These are phyloP conservation scores for Beverwykella pulmonaria DNA, from an alignment of 495 filamentous ascomycete genomes.

Conservation along the genomic window DNA sequence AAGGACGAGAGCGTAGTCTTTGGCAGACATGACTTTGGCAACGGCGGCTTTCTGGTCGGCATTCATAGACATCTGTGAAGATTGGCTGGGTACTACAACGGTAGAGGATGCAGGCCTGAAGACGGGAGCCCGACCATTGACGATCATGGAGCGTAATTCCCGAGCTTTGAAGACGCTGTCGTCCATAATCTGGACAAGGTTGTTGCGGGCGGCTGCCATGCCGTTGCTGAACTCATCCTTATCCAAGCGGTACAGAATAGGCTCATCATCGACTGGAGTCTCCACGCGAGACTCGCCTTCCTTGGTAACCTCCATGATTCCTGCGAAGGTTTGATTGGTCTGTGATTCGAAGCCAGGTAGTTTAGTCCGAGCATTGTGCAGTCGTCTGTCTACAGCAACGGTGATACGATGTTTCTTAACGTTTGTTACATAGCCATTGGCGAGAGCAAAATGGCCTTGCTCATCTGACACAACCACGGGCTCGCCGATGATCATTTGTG, in stretches of 20 bases:
- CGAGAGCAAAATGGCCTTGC: constrained; percentile 88
- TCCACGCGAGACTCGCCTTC: constrained; percentile 46
- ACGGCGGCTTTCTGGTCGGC: constrained; percentile 84
- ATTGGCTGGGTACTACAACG: constrained; percentile 55
- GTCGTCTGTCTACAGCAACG: constrained; percentile 82
- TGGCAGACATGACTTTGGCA: constrained; percentile 90
- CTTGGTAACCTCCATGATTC: constrained; percentile 86
- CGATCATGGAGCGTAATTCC: constrained; percentile 73
- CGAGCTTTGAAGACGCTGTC: constrained; percentile 71
- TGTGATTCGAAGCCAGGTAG: constrained; percentile 71
- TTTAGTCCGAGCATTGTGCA: constrained; percentile 82
- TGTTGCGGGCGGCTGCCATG: constrained; percentile 92
- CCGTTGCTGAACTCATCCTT: constrained; percentile 98
- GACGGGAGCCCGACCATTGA: constrained; percentile 68
- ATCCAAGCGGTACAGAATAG: constrained; percentile 79
- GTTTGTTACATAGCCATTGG: constrained; percentile 83
- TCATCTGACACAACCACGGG: constrained; percentile 97
- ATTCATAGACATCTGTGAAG: constrained; percentile 66
- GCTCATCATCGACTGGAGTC: constrained; percentile 55
- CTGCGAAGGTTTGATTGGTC: constrained; percentile 80
- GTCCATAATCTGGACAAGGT: constrained; percentile 88
- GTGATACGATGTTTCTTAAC: constrained; percentile 73
- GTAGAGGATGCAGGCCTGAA: constrained; percentile 69
- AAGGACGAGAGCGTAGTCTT: constrained; percentile 90
- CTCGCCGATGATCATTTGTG: constrained; percentile 85